Evolutionary conservation across 495 filamentous ascomycete genomes (phyloP).

Genomic region (Delitschia confertaspora): DNA sequence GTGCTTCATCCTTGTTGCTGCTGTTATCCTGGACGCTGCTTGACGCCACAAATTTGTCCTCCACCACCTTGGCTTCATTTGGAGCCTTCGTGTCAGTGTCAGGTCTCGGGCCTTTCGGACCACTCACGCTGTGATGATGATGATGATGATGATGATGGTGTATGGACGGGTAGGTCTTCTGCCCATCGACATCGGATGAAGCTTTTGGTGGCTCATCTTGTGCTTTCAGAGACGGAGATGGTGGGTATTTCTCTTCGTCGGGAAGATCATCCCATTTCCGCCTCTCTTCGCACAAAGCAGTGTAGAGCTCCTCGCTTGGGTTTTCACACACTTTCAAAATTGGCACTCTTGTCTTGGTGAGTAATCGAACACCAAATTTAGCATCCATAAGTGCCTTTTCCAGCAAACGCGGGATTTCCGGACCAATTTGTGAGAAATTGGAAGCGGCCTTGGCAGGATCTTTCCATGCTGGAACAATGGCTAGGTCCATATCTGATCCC

Average conservation of each 20-base stretch:
- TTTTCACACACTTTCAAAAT: constrained; percentile 74
- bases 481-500: constrained; percentile 68
- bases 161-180: too few relatives aligned
- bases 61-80: too few relatives aligned
- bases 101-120: too few relatives aligned
- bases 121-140: too few relatives aligned
- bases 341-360: constrained; percentile 66
- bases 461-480: constrained; percentile 46
- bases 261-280: constrained; percentile 48
- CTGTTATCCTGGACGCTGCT: not conserved
- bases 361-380: constrained; percentile 58
- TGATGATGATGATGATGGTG: too few relatives aligned
- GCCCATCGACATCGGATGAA: constrained; percentile 1
- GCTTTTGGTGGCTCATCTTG: not conserved
- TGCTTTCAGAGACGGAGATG: not conserved
- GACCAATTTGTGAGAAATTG: constrained; percentile 1
- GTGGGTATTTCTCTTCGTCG: constrained; percentile 27
- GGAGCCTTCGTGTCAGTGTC: too few relatives aligned
- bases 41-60: too few relatives aligned
- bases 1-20: too few relatives aligned
- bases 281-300: constrained; percentile 47
- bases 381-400: constrained; percentile 60
- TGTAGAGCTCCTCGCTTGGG: constrained; percentile 45
- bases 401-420: constrained; percentile 48
- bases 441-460: constrained; percentile 1